These are phyloP conservation scores for Aureobasidium melanogenum DNA, from an alignment of 2,329 filamentous ascomycete genomes.

Conservation along the genomic window DNA sequence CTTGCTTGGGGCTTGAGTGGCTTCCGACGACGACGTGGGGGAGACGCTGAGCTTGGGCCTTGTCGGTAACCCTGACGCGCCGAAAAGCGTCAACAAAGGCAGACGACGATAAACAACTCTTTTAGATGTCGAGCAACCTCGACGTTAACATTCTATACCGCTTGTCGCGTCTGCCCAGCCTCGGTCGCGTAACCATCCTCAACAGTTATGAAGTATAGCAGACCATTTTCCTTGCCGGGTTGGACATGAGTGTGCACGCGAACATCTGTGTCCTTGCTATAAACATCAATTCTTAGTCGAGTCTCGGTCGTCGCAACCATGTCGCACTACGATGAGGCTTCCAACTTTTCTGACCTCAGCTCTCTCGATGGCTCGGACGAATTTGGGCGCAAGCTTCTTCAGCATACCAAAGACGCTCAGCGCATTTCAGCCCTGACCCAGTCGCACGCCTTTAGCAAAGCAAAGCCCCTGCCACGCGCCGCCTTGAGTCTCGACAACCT, in stretches of 20 bases:
- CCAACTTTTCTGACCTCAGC: conserved; percentile 27
- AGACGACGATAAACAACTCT: neutral
- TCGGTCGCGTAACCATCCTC: neutral
- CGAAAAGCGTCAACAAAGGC: neutral
- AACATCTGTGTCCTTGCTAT: neutral
- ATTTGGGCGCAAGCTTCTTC: conserved; percentile 36
- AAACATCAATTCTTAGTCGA: neutral
- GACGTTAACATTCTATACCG: neutral
- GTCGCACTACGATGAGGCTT: conserved; percentile 17
- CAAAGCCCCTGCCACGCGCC: conserved; percentile 30
- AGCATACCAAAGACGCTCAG: conserved; percentile 33
- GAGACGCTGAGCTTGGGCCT: neutral
- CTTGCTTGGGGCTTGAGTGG: neutral
- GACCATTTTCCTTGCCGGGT: neutral
- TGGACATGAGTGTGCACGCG: neutral
- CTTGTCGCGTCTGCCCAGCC: neutral
- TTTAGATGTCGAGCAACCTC: neutral
- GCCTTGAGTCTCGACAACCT: conserved; percentile 36
- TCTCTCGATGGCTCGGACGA: conserved; percentile 37
- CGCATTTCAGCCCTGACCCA: conserved; percentile 21
- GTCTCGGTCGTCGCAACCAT: neutral
- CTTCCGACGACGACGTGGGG: neutral
- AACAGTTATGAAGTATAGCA: neutral
- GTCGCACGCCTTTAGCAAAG: conserved; percentile 33
- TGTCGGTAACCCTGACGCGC: neutral